Evolutionary conservation across 306 rosid genomes (phyloP), one percentile per base, ranked within the genome.

Genomic region (Luffa aegyptiaca): DNA sequence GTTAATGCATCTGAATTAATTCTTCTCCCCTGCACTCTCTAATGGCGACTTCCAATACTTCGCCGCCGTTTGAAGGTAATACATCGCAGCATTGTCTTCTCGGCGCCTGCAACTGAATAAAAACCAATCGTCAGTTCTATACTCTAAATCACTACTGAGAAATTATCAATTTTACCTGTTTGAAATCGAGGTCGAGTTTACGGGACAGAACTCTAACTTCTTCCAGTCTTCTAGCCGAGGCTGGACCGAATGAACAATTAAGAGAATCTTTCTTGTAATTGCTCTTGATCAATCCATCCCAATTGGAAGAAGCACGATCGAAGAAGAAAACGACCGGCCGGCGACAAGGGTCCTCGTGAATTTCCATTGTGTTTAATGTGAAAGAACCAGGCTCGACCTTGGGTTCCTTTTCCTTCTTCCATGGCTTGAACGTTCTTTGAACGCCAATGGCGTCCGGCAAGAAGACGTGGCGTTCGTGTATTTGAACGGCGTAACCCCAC

Each of bases 401-500:
- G 31, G 31, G 31, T 26, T 26, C 31, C 13, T 6, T 79, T 1
- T 87, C 86, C 45, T 63, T 87, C 79, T 46, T 89, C 98, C 98
- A 91, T 58, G 75, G 94, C 80, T 20, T 81, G 84, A 95, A 95
- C 68, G 97, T 95, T 81, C 83, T 86, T 69, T 86, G 91, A 46
- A 86, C 92, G 0, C 78, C 83, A 8, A 89, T 85, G 75, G 80
- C 89, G 36, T 91, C 93, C 2, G 90, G 89, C 77, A 92, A 82
- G 75, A 62, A 58, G 69, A 87, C 62, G 33, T 88, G 90, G 46
- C 77, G 79, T 0, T 85, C 87, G 53, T 83, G 85, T 49, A 95
- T 82, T 75, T 91, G 97, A 84, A 95, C 92, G 14, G 98, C 92
- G 17, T 92, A 95, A 33, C 98, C 97, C 98, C 98, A 92, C 14